These are phyloP conservation scores for Cutaneotrichosporon mucoides DNA, from an alignment of 1,284 basidiomycete genomes.

Conservation along the genomic window DNA sequence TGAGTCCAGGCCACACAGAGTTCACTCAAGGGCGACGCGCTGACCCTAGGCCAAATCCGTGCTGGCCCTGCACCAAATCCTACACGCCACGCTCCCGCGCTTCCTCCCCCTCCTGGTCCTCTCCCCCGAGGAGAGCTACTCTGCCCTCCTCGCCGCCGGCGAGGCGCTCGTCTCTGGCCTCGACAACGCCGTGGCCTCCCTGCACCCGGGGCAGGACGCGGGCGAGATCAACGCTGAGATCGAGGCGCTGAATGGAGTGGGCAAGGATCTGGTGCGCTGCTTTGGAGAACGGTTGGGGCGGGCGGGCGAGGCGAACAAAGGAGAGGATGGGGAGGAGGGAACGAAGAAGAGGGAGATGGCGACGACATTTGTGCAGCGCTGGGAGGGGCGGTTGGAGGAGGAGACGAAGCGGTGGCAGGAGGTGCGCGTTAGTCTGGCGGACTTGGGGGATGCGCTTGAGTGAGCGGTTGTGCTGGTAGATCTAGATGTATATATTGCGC, in stretches of 20 bases:
- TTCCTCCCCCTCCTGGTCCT: slow-evolving; percentile 25
- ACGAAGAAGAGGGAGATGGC: slow-evolving; percentile 8
- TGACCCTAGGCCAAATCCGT: slow-evolving; percentile 35
- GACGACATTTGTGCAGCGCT: slow-evolving; percentile 23
- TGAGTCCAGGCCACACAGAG: too few species aligned
- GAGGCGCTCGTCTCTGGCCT: slow-evolving; percentile 27
- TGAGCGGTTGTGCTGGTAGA: not conserved
- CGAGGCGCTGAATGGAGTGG: slow-evolving; percentile 15
- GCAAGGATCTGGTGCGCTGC: slow-evolving; percentile 11
- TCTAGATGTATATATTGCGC: slow-evolving; percentile 5
- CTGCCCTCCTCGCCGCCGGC: slow-evolving; percentile 5
- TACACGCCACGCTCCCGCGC: slow-evolving; percentile 35
- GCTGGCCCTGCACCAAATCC: slow-evolving; percentile 37
- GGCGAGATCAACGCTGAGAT: slow-evolving; percentile 29
- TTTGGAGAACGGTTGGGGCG: slow-evolving; percentile 5
- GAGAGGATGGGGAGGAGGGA: slow-evolving; percentile 4
- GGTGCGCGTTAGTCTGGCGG: slow-evolving; percentile 17
- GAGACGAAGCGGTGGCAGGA: slow-evolving; percentile 32
- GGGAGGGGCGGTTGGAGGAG: slow-evolving; percentile 24
- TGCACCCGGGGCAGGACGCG: slow-evolving; percentile 39
- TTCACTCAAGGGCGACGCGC: not conserved
- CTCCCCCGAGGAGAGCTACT: slow-evolving; percentile 17
- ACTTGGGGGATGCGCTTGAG: slow-evolving; percentile 19
- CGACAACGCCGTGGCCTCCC: slow-evolving; percentile 32
- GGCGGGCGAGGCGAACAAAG: not conserved